These are phyloP conservation scores for Gossypium laxum DNA, from an alignment of 441 rosid genomes.

Conservation along the genomic window DNA sequence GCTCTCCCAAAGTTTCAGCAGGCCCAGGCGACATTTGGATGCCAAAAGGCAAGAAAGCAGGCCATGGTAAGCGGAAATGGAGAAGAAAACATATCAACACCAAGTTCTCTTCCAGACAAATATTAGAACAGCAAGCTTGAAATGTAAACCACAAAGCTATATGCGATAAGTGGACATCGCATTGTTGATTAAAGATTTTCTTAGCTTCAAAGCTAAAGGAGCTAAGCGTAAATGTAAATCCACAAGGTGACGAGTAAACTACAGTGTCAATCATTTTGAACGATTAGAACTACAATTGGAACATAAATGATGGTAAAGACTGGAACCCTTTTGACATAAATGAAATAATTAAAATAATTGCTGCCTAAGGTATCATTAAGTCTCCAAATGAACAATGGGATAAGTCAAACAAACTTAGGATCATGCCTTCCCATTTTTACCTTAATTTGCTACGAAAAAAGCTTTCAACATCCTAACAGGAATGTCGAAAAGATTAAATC, in stretches of 20 bases:
- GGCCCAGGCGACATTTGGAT: conserved; percentile 18
- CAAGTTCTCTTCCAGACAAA: not conserved
- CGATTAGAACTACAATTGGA: not conserved
- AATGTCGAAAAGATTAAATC: not conserved
- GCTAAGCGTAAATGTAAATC: not conserved
- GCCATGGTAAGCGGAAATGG: too few relatives aligned
- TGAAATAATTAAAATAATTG: not conserved
- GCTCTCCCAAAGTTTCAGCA: conserved; percentile 26
- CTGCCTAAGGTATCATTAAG: not conserved
- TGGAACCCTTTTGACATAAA: not conserved
- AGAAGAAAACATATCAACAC: too few relatives aligned
- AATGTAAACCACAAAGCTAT: not conserved
- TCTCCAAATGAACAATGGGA: not conserved
- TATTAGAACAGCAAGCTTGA: conserved; percentile 34
- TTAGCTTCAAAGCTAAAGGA: not conserved
- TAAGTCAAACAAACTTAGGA: not conserved
- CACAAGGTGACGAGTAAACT: not conserved
- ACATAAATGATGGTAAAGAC: not conserved
- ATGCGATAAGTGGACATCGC: not conserved
- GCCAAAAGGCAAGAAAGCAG: not conserved
- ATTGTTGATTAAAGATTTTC: not conserved
- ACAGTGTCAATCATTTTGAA: not conserved
- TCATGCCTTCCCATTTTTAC: not conserved
- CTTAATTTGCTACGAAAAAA: not conserved
- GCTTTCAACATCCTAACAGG: not conserved